Percentiles rank a stretch among this genome's conserved stretches.
phyloP scores from a whole-genome alignment of 2,329 filamentous ascomycete species.

The Botrytis galanthina region DNA sequence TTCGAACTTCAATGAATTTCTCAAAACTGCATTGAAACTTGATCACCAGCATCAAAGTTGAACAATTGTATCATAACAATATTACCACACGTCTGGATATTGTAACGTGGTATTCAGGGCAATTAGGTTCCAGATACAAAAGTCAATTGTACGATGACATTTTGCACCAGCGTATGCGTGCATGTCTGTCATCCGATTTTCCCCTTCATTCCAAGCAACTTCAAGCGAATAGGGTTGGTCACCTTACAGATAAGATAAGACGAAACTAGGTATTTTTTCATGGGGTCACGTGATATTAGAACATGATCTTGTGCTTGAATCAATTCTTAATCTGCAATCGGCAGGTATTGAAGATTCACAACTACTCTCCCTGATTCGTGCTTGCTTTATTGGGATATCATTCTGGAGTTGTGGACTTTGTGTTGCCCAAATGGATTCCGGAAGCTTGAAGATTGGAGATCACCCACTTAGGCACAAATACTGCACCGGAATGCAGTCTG shows the following conservation, averaged over 20 bases:
- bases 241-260: not conserved
- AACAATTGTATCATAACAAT: not conserved
- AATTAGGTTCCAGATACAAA: not conserved
- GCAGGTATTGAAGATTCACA: not conserved
- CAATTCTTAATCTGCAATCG: not conserved
- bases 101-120: not conserved
- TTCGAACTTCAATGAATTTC: not conserved
- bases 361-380: not conserved
- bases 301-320: not conserved
- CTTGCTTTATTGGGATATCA: not conserved
- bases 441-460: not conserved
- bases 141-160: not conserved
- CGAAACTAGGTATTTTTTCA: not conserved
- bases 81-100: not conserved
- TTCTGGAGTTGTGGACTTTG: not conserved
- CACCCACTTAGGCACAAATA: not conserved
- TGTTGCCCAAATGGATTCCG: not conserved
- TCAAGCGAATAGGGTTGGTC: not conserved
- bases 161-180: not conserved
- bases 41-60: not conserved
- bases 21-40: not conserved
- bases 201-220: constrained; percentile 14
- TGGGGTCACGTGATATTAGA: not conserved
- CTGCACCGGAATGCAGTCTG: not conserved
- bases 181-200: not conserved